Percentiles rank a stretch among this genome's conserved stretches.
Evolutionary conservation across 75 land plant genomes (phyloP).

Genomic region (Gnetum montanum): DNA sequence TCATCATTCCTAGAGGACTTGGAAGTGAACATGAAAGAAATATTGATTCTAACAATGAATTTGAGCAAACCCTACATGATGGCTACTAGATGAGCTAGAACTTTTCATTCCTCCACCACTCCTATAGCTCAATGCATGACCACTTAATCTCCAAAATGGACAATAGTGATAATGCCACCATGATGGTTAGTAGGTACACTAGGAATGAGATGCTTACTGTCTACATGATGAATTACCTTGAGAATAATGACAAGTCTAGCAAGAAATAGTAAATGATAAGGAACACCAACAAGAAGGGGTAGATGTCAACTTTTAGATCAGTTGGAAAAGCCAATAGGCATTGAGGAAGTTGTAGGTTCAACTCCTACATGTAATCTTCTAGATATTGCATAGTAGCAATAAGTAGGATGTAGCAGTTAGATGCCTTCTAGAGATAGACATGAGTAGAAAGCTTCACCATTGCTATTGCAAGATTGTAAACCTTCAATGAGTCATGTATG

Average conservation of each 20-base stretch:
- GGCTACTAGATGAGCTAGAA: constrained; percentile 7
- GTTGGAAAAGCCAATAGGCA: no score
- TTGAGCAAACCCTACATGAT: constrained; percentile 24
- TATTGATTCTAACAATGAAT: constrained; percentile 22
- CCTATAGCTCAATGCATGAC: not conserved
- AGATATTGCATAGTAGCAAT: no score
- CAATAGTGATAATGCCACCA: constrained; percentile 40
- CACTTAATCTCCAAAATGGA: constrained; percentile 67
- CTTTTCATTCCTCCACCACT: not conserved
- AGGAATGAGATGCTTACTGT: constrained; percentile 21
- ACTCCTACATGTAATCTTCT: no score
- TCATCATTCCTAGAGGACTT: constrained; percentile 11
- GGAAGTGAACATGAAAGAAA: constrained; percentile 24
- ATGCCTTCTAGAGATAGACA: no score
- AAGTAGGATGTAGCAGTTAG: no score
- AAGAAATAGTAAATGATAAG: constrained; percentile 34
- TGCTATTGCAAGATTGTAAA: no score
- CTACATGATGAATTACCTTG: constrained; percentile 28
- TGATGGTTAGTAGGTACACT: constrained; percentile 46
- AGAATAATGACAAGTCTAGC: constrained; percentile 27
- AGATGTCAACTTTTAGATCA: constrained; percentile 37
- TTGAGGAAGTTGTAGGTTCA: no score
- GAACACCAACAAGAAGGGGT: constrained; percentile 36
- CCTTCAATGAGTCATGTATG: no score
- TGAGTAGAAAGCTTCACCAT: no score